phyloP scores from a whole-genome alignment of 805 yeast genomes.

The Pichia rugopelliculosa region DNA sequence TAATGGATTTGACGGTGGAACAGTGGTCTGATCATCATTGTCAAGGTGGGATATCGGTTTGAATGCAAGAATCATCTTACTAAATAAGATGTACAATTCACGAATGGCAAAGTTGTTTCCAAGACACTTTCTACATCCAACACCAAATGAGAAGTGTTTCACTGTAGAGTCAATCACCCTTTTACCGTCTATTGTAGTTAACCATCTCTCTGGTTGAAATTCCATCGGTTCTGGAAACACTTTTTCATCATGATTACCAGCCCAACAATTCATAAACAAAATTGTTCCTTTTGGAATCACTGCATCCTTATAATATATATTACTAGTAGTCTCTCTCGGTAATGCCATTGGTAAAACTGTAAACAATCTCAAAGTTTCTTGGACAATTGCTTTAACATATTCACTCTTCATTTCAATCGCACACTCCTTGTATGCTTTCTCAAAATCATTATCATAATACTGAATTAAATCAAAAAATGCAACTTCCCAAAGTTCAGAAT shows the following conservation, averaged over 20 bases:
- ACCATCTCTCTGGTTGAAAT: conserved; percentile 43
- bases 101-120: conserved; percentile 59
- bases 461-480: conserved; percentile 37
- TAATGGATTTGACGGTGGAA: conserved; percentile 37
- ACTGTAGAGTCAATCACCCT: conserved; percentile 1
- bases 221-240: conserved; percentile 36
- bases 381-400: conserved; percentile 49
- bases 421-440: conserved; percentile 21
- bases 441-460: conserved; percentile 22
- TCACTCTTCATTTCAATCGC: conserved; percentile 31
- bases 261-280: conserved; percentile 59
- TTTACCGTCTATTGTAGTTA: conserved; percentile 7
- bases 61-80: conserved; percentile 44
- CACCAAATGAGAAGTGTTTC: conserved; percentile 54
- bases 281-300: conserved; percentile 50
- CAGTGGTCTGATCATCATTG: conserved; percentile 30
- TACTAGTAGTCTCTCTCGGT: conserved; percentile 53
- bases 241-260: conserved; percentile 56
- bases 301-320: conserved; percentile 33
- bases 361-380: conserved; percentile 55
- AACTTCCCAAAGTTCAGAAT: conserved; percentile 33
- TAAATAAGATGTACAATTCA: conserved; percentile 53
- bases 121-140: conserved; percentile 66
- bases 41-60: not conserved
- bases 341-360: conserved; percentile 62